Base-by-base conservation (phyloP, 2,329 filamentous ascomycete genomes). In the Colletotrichum sp. region DNA sequence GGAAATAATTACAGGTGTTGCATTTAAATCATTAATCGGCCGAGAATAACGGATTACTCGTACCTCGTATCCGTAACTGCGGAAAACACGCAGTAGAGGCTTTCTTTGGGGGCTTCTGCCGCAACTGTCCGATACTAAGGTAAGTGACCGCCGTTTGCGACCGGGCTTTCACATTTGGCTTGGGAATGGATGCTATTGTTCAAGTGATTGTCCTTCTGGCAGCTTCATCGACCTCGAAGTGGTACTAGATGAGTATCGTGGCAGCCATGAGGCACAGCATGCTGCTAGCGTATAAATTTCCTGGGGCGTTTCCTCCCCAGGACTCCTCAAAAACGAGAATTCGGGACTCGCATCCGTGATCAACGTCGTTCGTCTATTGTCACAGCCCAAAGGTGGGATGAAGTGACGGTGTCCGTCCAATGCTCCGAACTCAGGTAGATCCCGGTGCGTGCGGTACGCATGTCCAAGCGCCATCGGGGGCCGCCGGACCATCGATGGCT, bases 271-370 rank as follows among this genome's bases (percentile, higher is more conserved):
- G 39, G 0, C 9, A n/a, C 39, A 44, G 0, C 9, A 44, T 44
- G 39, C 18, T 44, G 39, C 9, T 6, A 4, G 39, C 39, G 39
- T 44, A 44, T 24, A n/a, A 6, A 0, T n/a, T 44, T n/a, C 5
- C 18, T 18, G 5, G 16, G 9, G 3, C 5, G 6, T 44, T n/a
- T 44, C 9, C 1, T 2, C 5, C 5, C 9, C 18, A 12, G 0
- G 9, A n/a, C 1, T n/a, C 39, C 9, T 44, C 18, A n/a, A 44
- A 44, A 13, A 21, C n/a, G 44, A 2, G 10, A 16, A 12, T 13
- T 0, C 2, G 0, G 44, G 18, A n/a, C n/a, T 49, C 6, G 6
- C 44, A 7, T 21, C 44, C n/a, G 10, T 49, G 10, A 49, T 13
- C 3, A 21, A 21, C n/a, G 1, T 4, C 10, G 6, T 21, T 21